Percentiles rank a stretch among this genome's conserved stretches.
These are phyloP conservation scores for Hirsutella rhossiliensis DNA, from an alignment of 2,329 filamentous ascomycete species.

Conservation along the genomic window DNA sequence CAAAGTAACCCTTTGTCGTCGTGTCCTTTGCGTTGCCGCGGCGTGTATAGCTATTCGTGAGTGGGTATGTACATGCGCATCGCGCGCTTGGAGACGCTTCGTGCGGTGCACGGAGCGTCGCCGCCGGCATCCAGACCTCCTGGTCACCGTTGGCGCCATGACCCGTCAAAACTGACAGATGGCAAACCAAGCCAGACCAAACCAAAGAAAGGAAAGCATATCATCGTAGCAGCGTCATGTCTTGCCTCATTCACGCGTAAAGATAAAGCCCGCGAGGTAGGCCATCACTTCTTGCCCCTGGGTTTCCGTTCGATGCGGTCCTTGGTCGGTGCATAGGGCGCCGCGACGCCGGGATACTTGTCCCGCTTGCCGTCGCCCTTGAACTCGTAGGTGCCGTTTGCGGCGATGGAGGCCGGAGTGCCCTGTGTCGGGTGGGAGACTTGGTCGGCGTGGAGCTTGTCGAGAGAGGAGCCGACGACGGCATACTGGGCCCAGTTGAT, in stretches of 20 bases:
- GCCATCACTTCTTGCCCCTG: constrained; percentile 19
- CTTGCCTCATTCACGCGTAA: not conserved
- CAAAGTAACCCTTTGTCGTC: not conserved
- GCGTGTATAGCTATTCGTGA: not conserved
- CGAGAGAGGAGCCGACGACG: constrained; percentile 65
- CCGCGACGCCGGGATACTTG: constrained; percentile 37
- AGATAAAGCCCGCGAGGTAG: not conserved
- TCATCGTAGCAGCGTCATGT: not conserved
- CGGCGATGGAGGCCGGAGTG: constrained; percentile 29
- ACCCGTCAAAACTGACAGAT: too few relatives aligned
- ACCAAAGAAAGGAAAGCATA: not conserved
- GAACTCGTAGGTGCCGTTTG: constrained; percentile 39
- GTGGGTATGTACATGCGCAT: not conserved
- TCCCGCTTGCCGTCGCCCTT: constrained; percentile 31
- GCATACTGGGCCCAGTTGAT: constrained; percentile 95
- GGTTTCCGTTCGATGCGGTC: constrained; percentile 33
- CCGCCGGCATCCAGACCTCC: not conserved
- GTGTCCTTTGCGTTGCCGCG: not conserved
- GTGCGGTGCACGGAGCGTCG: not conserved
- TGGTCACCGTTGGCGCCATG: too few relatives aligned
- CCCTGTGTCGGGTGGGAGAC: constrained; percentile 48
- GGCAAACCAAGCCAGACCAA: too few relatives aligned
- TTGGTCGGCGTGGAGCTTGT: constrained; percentile 77
- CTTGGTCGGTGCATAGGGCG: constrained; percentile 41
- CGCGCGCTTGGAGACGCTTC: not conserved